Conservation (phyloP, 805 yeast genomes). For the Naumovozyma castellii region DNA sequence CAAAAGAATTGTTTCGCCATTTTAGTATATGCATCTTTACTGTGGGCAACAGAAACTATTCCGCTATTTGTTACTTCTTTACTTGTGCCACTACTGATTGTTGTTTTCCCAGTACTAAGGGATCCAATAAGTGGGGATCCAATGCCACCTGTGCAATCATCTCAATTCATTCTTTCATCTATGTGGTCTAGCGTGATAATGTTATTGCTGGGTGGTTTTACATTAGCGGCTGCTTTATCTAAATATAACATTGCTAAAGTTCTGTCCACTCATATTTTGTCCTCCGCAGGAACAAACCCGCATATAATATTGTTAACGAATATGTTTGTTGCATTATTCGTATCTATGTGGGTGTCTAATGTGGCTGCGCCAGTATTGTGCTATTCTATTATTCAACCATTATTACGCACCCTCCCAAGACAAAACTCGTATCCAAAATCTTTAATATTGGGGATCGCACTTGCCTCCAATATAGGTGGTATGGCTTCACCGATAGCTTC, state of each 20-base stretch:
- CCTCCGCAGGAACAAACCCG: constrained; percentile 82
- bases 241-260: constrained; percentile 83
- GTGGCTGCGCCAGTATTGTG: constrained; percentile 96
- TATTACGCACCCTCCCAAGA: constrained; percentile 73
- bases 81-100: constrained; percentile 72
- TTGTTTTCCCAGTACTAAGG: constrained; percentile 58
- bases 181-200: constrained; percentile 96
- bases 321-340: constrained; percentile 78
- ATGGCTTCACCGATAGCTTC: constrained; percentile 97
- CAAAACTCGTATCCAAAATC: constrained; percentile 73
- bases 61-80: constrained; percentile 87
- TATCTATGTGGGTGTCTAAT: constrained; percentile 92
- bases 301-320: constrained; percentile 63
- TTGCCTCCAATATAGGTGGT: constrained; percentile 90
- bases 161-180: constrained; percentile 62
- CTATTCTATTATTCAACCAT: constrained; percentile 83
- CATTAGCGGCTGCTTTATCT: constrained; percentile 88
- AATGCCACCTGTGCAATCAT: constrained; percentile 53
- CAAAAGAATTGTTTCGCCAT: constrained; percentile 77
- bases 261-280: constrained; percentile 70
- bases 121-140: constrained; percentile 40
- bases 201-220: constrained; percentile 85
- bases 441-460: constrained; percentile 79
- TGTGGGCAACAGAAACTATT: constrained; percentile 86
- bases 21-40: constrained; percentile 65